phyloP scores from a whole-genome alignment of 148 eudicot genomes.

The Rheum nobile region DNA sequence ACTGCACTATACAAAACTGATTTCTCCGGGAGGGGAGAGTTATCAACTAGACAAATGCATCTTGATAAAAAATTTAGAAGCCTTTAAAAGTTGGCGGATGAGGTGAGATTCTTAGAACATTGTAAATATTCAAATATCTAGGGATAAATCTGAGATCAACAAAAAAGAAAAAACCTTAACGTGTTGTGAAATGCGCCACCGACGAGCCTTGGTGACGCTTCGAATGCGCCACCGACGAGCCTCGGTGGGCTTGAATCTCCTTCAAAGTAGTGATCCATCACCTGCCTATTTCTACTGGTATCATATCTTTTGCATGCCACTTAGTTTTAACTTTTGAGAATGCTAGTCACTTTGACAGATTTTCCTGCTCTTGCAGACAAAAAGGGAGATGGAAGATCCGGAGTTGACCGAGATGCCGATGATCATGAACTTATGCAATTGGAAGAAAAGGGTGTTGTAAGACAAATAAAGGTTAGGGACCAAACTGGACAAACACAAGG shows the following conservation, averaged over 20 bases:
- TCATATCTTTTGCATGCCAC: neutral
- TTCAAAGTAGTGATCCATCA: neutral
- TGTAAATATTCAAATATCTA: conserved; percentile 41
- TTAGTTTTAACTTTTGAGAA: neutral
- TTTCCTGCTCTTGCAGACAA: conserved; percentile 34
- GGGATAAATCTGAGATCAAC: neutral
- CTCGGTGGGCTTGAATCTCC: neutral
- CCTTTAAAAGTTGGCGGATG: conserved; percentile 95
- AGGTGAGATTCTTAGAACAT: conserved; percentile 28
- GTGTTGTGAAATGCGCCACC: too few species aligned
- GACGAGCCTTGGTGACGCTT: too few species aligned
- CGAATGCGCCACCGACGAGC: too few species aligned
- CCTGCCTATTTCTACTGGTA: neutral
- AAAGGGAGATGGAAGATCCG: conserved; percentile 65
- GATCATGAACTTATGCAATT: conserved; percentile 66
- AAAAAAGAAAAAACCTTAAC: conserved; percentile 20
- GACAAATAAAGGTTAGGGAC: neutral
- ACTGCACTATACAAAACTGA: conserved; percentile 95
- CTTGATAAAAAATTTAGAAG: conserved; percentile 89
- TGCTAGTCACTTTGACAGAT: neutral
- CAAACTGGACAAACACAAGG: neutral
- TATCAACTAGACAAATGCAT: conserved; percentile 96
- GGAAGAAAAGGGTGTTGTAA: conserved; percentile 88
- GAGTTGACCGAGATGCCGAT: conserved; percentile 69
- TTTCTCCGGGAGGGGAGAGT: conserved; percentile 95